Evolutionary conservation across 2,329 filamentous ascomycete genomes (phyloP), one percentile per base, ranked within the genome.

Genomic region (Sporothrix curviconia): DNA sequence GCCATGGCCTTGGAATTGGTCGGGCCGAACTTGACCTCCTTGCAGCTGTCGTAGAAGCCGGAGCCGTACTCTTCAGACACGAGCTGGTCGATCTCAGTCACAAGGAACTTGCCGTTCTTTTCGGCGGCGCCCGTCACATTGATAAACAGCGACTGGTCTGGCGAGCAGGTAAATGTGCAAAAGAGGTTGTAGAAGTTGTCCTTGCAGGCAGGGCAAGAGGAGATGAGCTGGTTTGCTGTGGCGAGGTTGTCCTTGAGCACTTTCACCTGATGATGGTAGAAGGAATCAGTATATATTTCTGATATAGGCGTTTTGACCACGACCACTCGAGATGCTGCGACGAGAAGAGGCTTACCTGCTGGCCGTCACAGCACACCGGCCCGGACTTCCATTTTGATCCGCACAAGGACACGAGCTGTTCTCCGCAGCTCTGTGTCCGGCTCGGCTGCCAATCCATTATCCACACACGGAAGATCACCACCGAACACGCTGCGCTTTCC

Each of bases 121-220:
- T 80, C 71, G 61, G 82, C 80, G 0, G 86, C 87, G 55, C 85
- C 74, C 11, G 94, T 97, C 43, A 99, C 84, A 67, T 99, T 99
- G 69, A 99, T 78, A 68, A 99, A 99, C 0, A 95, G 77, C 0
- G 91, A 96, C 70, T 99, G 94, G 67, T 99, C 88, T 6, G 95
- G 92, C 4, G 94, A 99, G 76, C 95, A 99, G 2, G 92, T 97
- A 68, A 99, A 97, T 4, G 91, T 95, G 75, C 94, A 99, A 72
- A 99, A 99, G 44, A 95, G 79, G 75, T 99, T 95, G 78, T 90
- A 97, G 77, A 99, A 99, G 77, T 99, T 99, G 66, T 92, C 87
- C 72, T 94, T 95, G 81, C 94, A 99, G 32, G 95, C 94, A 1
- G 94, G 94, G 70, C 94, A 99, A 9, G 91, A 90, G 25, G 91